phyloP scores from a whole-genome alignment of 1,139 yeast species.

The Lodderomyces beijingensis region DNA sequence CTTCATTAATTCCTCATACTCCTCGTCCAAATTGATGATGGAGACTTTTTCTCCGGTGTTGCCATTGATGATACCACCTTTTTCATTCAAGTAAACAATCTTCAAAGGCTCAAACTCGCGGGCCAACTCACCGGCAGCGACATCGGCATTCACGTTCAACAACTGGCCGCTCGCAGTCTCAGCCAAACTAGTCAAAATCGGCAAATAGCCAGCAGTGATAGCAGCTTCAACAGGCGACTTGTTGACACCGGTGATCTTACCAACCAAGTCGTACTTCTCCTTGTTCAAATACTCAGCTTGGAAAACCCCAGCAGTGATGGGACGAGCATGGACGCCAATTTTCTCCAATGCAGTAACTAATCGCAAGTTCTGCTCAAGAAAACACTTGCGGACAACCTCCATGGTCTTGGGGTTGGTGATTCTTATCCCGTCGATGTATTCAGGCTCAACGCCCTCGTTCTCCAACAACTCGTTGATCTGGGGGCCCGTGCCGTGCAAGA shows the following conservation, averaged over 20 bases:
- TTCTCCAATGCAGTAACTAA: slow-evolving; percentile 93
- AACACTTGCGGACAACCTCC: slow-evolving; percentile 94
- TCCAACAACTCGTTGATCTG: slow-evolving; percentile 93
- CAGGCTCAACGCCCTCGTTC: slow-evolving; percentile 93
- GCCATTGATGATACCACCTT: slow-evolving; percentile 96
- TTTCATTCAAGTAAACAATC: slow-evolving; percentile 92
- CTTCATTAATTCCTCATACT: slow-evolving; percentile 83
- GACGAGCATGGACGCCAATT: slow-evolving; percentile 97
- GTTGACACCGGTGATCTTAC: slow-evolving; percentile 80
- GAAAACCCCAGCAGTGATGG: slow-evolving; percentile 97
- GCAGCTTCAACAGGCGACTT: slow-evolving; percentile 93
- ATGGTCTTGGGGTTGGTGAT: slow-evolving; percentile 92
- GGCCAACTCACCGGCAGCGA: slow-evolving; percentile 97
- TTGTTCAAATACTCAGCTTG: slow-evolving; percentile 88
- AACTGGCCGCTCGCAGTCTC: slow-evolving; percentile 96
- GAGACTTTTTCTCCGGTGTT: slow-evolving; percentile 86
- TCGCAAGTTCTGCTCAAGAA: slow-evolving; percentile 89
- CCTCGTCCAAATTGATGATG: slow-evolving; percentile 91
- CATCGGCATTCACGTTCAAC: slow-evolving; percentile 95
- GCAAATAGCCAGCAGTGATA: slow-evolving; percentile 93
- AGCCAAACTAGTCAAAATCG: slow-evolving; percentile 92
- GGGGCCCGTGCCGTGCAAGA: slow-evolving; percentile 98
- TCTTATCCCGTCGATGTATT: slow-evolving; percentile 93
- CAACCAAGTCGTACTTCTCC: slow-evolving; percentile 89
- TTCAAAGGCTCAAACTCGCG: slow-evolving; percentile 95